A percentile compares a stretch with the other conserved stretches of the same genome.
These are phyloP conservation scores for Triticum monococcum DNA, from an alignment of 176 grass and related monocot species.

Conservation along the genomic window DNA sequence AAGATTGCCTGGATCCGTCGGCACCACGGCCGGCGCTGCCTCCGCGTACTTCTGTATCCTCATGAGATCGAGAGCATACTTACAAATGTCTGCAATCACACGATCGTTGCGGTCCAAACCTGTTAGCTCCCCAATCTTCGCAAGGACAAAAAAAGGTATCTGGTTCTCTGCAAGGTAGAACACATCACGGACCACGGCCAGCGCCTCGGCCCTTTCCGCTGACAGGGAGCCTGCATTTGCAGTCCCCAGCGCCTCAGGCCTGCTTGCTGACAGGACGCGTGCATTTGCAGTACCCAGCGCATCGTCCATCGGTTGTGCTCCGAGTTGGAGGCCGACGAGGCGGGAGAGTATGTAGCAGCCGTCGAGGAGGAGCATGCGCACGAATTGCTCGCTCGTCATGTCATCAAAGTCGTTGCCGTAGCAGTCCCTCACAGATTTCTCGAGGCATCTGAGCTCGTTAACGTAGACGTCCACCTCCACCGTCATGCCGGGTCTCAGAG, in stretches of 20 bases:
- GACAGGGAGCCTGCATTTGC: too few relatives aligned
- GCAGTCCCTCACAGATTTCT: background rate
- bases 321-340: background rate
- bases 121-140: background rate
- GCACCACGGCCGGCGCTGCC: background rate
- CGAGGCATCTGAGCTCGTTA: background rate
- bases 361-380: constrained; percentile 32
- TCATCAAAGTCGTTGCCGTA: background rate
- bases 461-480: background rate
- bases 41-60: rapidly evolving
- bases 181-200: too few relatives aligned
- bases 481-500: too few relatives aligned
- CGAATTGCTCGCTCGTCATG: background rate
- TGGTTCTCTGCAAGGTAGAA: too few relatives aligned
- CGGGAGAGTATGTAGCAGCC: constrained; percentile 3
- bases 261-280: too few relatives aligned
- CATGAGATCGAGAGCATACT: background rate
- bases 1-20: too few relatives aligned
- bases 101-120: rapidly evolving
- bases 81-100: background rate
- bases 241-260: too few relatives aligned
- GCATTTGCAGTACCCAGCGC: too few relatives aligned
- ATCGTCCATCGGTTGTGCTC: too few relatives aligned
- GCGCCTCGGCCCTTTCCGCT: too few relatives aligned
- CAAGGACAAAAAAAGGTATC: constrained; percentile 1